Conservation (phyloP, 441 rosid genomes). For the Aquilaria agallochum region DNA sequence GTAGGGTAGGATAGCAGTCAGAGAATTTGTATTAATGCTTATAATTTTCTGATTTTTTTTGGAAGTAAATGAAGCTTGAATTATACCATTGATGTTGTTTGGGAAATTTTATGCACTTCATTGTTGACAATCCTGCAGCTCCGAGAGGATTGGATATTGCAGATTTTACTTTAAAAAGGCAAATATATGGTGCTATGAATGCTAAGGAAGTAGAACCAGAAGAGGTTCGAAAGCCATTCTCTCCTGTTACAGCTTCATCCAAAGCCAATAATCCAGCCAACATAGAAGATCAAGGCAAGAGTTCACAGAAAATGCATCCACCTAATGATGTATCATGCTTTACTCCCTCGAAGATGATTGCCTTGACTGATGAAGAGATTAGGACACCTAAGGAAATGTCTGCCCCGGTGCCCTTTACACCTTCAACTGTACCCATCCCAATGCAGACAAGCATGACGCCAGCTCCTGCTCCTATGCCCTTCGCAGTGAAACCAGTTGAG, state of each 20-base stretch:
- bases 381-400: constrained; percentile 56
- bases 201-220: constrained; percentile 58
- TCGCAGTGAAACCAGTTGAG: constrained; percentile 26
- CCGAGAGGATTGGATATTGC: constrained; percentile 78
- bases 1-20: no score
- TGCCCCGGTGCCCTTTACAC: constrained; percentile 49
- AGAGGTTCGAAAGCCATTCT: constrained; percentile 79
- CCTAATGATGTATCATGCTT: constrained; percentile 24
- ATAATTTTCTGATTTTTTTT: no score
- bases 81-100: no score
- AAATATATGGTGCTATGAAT: constrained; percentile 40
- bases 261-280: constrained; percentile 39
- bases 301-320: constrained; percentile 26
- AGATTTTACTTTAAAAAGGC: constrained; percentile 52
- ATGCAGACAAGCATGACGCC: constrained; percentile 79
- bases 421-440: constrained; percentile 64
- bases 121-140: constrained; percentile 34
- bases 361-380: constrained; percentile 50
- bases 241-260: constrained; percentile 56
- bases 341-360: constrained; percentile 48
- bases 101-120: background rate
- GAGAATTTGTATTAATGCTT: no score
- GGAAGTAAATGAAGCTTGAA: no score
- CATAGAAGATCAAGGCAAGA: constrained; percentile 24
- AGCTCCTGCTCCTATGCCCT: constrained; percentile 31